Evolutionary conservation across 2,329 filamentous ascomycete species (phyloP).

Genomic region (Monilinia aucupariae): DNA sequence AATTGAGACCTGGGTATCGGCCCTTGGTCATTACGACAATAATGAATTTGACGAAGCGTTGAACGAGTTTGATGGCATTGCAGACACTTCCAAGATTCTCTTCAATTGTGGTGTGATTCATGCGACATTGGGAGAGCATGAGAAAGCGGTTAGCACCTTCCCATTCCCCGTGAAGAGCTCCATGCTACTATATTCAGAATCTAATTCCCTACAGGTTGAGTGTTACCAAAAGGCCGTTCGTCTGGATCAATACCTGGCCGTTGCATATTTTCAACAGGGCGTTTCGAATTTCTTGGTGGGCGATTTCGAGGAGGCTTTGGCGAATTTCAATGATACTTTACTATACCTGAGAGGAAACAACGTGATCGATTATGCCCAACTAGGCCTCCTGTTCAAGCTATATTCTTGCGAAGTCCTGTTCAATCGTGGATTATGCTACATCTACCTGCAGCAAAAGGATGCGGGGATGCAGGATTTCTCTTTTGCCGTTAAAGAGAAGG

Average conservation of each 20-base stretch:
- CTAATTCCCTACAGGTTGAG: conserved; percentile 62
- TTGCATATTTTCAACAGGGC: conserved; percentile 97
- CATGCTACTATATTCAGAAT: not conserved
- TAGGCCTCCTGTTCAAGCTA: conserved; percentile 91
- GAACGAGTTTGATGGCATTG: conserved; percentile 75
- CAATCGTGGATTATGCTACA: conserved; percentile 94
- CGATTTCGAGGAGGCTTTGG: conserved; percentile 93
- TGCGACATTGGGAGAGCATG: conserved; percentile 91
- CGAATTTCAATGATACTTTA: conserved; percentile 97
- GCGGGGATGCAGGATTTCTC: conserved; percentile 84
- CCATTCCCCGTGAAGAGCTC: not conserved
- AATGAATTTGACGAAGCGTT: conserved; percentile 93
- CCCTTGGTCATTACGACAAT: conserved; percentile 87
- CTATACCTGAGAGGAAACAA: conserved; percentile 92
- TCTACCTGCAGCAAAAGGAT: conserved; percentile 89
- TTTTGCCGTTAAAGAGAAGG: conserved; percentile 92
- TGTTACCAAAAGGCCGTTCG: conserved; percentile 88
- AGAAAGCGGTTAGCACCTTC: conserved; percentile 70
- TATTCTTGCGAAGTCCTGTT: conserved; percentile 98
- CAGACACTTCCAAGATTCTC: conserved; percentile 94
- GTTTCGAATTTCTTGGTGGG: conserved; percentile 96
- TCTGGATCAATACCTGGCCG: conserved; percentile 90
- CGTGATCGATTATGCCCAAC: conserved; percentile 94
- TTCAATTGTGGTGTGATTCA: conserved; percentile 99
- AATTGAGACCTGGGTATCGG: conserved; percentile 97